Evolutionary conservation across 352 stramenopile genomes (phyloP).

Genomic region (Globisporangium viniferum): DNA sequence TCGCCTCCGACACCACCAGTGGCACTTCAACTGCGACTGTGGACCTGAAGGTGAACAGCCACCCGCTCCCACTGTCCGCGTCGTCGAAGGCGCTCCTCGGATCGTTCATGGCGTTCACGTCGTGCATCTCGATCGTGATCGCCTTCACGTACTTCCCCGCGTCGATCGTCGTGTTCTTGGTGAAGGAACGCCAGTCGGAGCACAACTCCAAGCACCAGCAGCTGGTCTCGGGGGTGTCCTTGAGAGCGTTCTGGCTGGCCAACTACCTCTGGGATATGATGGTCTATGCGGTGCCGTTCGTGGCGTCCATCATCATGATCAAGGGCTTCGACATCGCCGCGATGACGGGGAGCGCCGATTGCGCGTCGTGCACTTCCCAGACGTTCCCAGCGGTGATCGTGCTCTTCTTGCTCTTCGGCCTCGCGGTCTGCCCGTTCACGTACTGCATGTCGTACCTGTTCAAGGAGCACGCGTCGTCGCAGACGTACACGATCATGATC

Average conservation of each 20-base stretch:
- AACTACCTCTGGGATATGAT: slow-evolving; percentile 92
- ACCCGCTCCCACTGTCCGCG: slow-evolving; percentile 45
- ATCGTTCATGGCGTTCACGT: slow-evolving; percentile 63
- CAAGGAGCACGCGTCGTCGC: slow-evolving; percentile 40
- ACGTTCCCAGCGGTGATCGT: slow-evolving; percentile 40
- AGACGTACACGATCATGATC: slow-evolving; percentile 44
- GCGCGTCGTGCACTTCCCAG: slow-evolving; percentile 14
- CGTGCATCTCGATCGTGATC: slow-evolving; percentile 83
- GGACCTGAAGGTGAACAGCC: slow-evolving; percentile 44
- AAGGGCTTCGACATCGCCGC: slow-evolving; percentile 27
- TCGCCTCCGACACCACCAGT: background rate
- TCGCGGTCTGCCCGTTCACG: slow-evolving; percentile 57
- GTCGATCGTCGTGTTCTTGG: slow-evolving; percentile 91
- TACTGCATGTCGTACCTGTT: slow-evolving; percentile 64
- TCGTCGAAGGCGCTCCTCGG: slow-evolving; percentile 38
- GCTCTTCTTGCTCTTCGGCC: slow-evolving; percentile 55
- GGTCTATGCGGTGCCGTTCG: slow-evolving; percentile 79
- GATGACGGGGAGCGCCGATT: slow-evolving; percentile 25
- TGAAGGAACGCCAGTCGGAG: slow-evolving; percentile 89
- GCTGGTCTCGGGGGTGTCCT: slow-evolving; percentile 90
- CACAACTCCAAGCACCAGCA: slow-evolving; percentile 96
- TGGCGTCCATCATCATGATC: slow-evolving; percentile 36
- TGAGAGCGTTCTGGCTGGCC: slow-evolving; percentile 93
- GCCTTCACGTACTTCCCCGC: slow-evolving; percentile 90
- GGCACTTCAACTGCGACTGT: slow-evolving; percentile 18